phyloP scores from a whole-genome alignment of 208 protist species.

The Wallacemonas sp. region DNA sequence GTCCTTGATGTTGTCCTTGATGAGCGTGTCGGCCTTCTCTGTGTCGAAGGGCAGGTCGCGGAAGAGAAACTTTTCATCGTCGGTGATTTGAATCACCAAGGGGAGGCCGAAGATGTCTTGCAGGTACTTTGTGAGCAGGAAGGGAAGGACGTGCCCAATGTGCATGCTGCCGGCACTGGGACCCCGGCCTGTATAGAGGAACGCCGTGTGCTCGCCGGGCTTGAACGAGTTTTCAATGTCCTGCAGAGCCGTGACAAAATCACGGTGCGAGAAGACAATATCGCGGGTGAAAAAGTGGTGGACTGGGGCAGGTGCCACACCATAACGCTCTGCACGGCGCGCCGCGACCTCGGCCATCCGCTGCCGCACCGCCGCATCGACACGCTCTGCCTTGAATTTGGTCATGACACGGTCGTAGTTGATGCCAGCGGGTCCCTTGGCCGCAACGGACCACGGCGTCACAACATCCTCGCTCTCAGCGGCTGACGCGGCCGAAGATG shows the following conservation, averaged over 20 bases:
- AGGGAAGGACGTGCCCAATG: conserved; percentile 99
- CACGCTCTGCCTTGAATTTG: conserved; percentile 74
- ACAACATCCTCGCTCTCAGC: conserved; percentile 44
- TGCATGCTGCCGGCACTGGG: conserved; percentile 97
- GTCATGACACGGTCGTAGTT: conserved; percentile 83
- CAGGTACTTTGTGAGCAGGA: conserved; percentile 98
- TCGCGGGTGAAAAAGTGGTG: conserved; percentile 95
- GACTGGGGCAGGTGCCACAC: conserved; percentile 17
- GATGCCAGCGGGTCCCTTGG: conserved; percentile 73
- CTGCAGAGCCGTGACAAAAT: conserved; percentile 94
- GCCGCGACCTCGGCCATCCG: conserved; percentile 37
- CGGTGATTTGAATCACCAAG: conserved; percentile 99
- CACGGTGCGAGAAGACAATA: conserved; percentile 98
- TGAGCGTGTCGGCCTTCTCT: conserved; percentile 74
- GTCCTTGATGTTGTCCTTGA: conserved; percentile 97
- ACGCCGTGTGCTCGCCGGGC: conserved; percentile 88
- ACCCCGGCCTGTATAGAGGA: conserved; percentile 99
- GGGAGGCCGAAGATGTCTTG: conserved; percentile 98
- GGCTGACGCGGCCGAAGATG: not conserved
- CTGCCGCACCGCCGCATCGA: conserved; percentile 43
- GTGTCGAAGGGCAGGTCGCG: conserved; percentile 92
- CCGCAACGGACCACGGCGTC: conserved; percentile 79
- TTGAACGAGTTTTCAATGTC: conserved; percentile 67
- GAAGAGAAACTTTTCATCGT: conserved; percentile 99
- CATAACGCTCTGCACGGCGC: conserved; percentile 11